Evolutionary conservation across 2,329 filamentous ascomycete species (phyloP).

Genomic region (Curvularia sp.): DNA sequence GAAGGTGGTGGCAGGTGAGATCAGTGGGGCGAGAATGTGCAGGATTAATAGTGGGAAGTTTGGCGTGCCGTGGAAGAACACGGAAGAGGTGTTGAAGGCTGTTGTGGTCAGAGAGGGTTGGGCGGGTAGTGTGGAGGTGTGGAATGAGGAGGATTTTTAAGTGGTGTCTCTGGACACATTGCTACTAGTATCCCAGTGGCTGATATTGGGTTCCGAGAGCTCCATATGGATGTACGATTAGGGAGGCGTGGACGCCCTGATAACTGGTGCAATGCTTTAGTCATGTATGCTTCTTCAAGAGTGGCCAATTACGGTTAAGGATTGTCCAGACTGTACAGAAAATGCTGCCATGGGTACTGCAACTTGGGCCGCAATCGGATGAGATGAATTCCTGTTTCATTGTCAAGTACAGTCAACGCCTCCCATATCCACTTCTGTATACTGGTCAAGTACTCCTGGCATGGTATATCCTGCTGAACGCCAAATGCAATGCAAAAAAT

Average conservation of each 20-base stretch:
- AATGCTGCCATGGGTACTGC: background rate
- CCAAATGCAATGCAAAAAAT: conserved; percentile 18
- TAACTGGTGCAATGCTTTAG: background rate
- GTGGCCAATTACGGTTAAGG: background rate
- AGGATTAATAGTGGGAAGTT: conserved; percentile 67
- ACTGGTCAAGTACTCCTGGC: background rate
- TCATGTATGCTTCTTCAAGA: background rate
- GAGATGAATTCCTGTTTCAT: background rate
- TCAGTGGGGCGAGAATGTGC: conserved; percentile 55
- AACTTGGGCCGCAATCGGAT: background rate
- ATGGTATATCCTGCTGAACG: conserved; percentile 14
- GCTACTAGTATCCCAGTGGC: background rate
- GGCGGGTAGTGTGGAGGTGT: conserved; percentile 35
- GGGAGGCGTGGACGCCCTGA: background rate
- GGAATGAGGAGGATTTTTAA: conserved; percentile 23
- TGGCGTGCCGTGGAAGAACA: conserved; percentile 61
- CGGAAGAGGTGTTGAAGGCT: conserved; percentile 51
- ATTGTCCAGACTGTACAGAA: background rate
- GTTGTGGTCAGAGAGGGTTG: conserved; percentile 35
- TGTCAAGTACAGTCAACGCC: background rate
- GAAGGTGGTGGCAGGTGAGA: conserved; percentile 11
- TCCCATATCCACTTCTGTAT: background rate
- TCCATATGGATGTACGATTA: background rate
- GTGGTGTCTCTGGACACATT: background rate
- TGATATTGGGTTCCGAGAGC: no score